Evolutionary conservation across 192 early-diverging fungal genomes (phyloP).

Genomic region (Linnemannia zychae): DNA sequence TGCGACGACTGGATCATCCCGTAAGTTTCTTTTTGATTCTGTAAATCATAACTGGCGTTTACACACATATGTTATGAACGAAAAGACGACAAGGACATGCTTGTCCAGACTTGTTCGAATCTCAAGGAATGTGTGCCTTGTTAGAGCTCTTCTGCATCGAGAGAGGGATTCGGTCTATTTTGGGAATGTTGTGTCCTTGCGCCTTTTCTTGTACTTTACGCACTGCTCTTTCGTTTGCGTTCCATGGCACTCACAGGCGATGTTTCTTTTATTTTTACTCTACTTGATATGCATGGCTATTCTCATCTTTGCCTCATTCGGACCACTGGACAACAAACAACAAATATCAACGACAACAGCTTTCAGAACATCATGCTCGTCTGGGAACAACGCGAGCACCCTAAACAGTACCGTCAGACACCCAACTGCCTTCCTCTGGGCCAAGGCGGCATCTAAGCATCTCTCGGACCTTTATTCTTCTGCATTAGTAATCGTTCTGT

Average conservation of each 20-base stretch:
- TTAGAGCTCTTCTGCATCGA: too few relatives aligned
- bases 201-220: neutral
- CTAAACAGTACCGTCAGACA: conserved; percentile 23
- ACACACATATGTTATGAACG: neutral
- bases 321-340: neutral
- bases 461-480: neutral
- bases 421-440: conserved; percentile 44
- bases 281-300: neutral
- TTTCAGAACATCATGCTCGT: conserved; percentile 48
- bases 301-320: neutral
- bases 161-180: neutral
- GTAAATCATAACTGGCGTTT: neutral
- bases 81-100: neutral
- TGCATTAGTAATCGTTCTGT: neutral
- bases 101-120: neutral
- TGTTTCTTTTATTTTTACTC: neutral
- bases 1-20: conserved; percentile 43
- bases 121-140: neutral
- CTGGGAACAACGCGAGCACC: conserved; percentile 49
- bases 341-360: neutral
- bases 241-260: neutral
- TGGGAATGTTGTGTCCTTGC: neutral
- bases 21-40: conserved; percentile 24
- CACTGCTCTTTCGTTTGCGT: neutral
- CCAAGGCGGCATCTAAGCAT: conserved; percentile 34